Conservation (phyloP, 805 yeast genomes). For the Starmerella sp. region DNA sequence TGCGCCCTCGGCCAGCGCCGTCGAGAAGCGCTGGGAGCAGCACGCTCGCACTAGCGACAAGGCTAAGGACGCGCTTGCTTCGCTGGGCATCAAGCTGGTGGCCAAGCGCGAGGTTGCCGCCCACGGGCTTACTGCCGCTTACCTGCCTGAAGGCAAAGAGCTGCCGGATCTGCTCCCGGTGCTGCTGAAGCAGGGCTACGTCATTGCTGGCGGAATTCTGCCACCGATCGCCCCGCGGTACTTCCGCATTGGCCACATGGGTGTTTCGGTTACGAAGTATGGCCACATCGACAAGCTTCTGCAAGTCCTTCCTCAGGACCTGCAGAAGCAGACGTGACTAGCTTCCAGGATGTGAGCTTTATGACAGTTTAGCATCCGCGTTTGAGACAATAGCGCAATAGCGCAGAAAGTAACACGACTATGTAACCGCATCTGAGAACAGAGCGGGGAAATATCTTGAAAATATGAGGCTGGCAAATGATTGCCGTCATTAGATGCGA, state of each 20-base stretch:
- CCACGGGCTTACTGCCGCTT: slow-evolving; percentile 75
- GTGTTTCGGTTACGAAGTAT: slow-evolving; percentile 54
- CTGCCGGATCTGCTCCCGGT: slow-evolving; percentile 53
- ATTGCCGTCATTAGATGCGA: no score
- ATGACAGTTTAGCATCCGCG: no score
- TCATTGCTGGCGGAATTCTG: slow-evolving; percentile 85
- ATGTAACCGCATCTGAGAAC: no score
- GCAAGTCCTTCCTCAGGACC: slow-evolving; percentile 4
- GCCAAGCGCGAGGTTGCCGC: slow-evolving; percentile 60
- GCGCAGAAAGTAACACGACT: background rate
- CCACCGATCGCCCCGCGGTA: slow-evolving; percentile 67
- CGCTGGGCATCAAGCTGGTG: slow-evolving; percentile 58
- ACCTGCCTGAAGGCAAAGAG: slow-evolving; percentile 62
- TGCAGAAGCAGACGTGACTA: slow-evolving; percentile 2
- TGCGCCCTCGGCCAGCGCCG: slow-evolving; percentile 32
- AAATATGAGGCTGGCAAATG: no score
- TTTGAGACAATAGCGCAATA: no score
- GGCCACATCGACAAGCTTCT: slow-evolving; percentile 45
- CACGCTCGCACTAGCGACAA: slow-evolving; percentile 52
- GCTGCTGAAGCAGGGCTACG: slow-evolving; percentile 53
- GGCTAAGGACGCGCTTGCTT: slow-evolving; percentile 49
- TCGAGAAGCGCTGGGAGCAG: slow-evolving; percentile 50
- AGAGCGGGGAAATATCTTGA: no score
- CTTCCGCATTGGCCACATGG: slow-evolving; percentile 96
- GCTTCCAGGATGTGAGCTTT: background rate